phyloP scores from a whole-genome alignment of 2,329 filamentous ascomycete genomes.

The Rhynchosporium graminicola region DNA sequence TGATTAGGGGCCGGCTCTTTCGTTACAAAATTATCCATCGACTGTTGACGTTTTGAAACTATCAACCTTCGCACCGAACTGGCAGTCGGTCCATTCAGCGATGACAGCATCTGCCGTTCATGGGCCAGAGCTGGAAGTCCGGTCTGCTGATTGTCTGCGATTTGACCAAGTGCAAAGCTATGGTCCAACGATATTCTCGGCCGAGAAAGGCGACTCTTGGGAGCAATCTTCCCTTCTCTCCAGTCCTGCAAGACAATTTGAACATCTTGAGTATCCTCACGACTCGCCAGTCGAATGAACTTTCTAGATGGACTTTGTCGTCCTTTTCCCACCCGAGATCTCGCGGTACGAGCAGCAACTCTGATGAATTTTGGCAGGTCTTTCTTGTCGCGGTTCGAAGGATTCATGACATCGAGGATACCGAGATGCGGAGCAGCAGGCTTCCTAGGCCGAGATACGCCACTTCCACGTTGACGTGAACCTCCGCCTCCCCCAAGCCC shows the following conservation, averaged over 20 bases:
- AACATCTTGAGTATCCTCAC: constrained; percentile 61
- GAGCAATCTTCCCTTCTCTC: constrained; percentile 44
- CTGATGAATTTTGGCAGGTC: constrained; percentile 57
- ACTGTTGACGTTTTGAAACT: constrained; percentile 31
- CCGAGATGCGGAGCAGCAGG: constrained; percentile 51
- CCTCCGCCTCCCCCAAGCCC: too few relatives aligned
- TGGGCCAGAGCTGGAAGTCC: constrained; percentile 16
- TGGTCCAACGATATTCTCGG: not conserved
- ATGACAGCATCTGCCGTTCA: not conserved
- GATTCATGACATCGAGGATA: constrained; percentile 59
- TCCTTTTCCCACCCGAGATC: constrained; percentile 50
- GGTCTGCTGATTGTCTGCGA: constrained; percentile 31
- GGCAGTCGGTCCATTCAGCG: not conserved
- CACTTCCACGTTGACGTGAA: not conserved
- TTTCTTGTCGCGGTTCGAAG: constrained; percentile 25
- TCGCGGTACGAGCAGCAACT: constrained; percentile 61
- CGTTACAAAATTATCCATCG: constrained; percentile 41
- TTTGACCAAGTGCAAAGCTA: constrained; percentile 25
- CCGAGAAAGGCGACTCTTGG: constrained; percentile 16
- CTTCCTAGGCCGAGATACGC: constrained; percentile 8
- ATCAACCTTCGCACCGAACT: constrained; percentile 25
- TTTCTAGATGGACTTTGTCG: constrained; percentile 57
- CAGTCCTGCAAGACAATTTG: constrained; percentile 55
- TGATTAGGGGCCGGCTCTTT: constrained; percentile 9
- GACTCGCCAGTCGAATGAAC: constrained; percentile 59